Base-by-base conservation (phyloP, 2,329 filamentous ascomycete genomes). In the Lizonia empirigonia region DNA sequence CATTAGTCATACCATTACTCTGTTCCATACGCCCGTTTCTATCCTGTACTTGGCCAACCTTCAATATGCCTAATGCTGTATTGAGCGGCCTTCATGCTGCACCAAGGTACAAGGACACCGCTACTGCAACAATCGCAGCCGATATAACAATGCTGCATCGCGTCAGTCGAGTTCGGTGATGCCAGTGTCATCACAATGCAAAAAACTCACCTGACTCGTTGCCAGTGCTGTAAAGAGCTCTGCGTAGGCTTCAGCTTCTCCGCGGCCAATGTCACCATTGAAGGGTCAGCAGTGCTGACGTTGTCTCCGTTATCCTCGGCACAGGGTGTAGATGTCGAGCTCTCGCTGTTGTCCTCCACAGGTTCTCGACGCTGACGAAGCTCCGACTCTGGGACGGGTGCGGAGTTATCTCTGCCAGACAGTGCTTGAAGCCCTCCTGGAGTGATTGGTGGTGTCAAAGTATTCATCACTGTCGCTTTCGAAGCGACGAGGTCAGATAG, bases 171-270 rank as follows among this genome's bases (percentile, higher is more conserved):
- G 33, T 8, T 7, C 9, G 3, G 7, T 12, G 32, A 19, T 34
- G 16, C 3, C 32, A 10, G 7, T 8, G 8, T 15, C 9, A 7
- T 30, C 15, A 13, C 5, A 5, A 19, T 16, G 5, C 36, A 10
- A 32, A 10, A 12, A 26, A 32, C 64, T 65, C 52, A 67, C 65
- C 62, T 62, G 19, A 59, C 61, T 50, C 58, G 55, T 56, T 64
- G 64, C 42, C 55, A 51, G 27, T 55, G 39, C n/a, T 49, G 50
- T 9, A 58, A 7, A 33, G 51, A 32, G 27, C 40, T 49, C n/a
- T 58, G 38, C n/a, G 50, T 48, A 22, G 32, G 26, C 15, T 52
- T 30, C 16, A 35, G 26, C 29, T 47, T 29, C 33, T 49, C 46
- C n/a, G 37, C 18, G 13, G 20, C 19, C 37, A 33, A 42, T 10